These are phyloP conservation scores for Podosphaera xanthii DNA, from an alignment of 2,329 filamentous ascomycete genomes.

Conservation along the genomic window DNA sequence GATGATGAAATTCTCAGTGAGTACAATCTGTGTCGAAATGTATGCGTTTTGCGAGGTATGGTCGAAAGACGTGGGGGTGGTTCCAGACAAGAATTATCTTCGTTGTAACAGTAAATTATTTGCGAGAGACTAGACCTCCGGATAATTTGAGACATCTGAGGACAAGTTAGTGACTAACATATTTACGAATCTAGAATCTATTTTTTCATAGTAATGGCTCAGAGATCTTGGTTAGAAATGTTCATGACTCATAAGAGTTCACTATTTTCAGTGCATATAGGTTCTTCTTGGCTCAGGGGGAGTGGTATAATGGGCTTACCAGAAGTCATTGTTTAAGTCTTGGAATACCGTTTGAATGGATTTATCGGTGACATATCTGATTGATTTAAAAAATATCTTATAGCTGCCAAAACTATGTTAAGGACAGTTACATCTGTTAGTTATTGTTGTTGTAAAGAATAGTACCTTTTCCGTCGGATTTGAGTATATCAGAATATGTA, in stretches of 20 bases:
- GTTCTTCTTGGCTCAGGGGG: slow-evolving; percentile 15
- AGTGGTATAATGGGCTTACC: neutral
- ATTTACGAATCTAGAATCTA: no score
- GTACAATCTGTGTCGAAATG: no score
- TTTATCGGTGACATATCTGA: neutral
- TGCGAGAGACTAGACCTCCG: no score
- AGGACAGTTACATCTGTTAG: no score
- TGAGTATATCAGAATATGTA: slow-evolving; percentile 78
- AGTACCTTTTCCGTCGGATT: neutral
- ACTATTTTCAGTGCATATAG: slow-evolving; percentile 19
- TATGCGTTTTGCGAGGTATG: no score
- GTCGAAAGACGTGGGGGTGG: no score
- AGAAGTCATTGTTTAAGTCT: no score
- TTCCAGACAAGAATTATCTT: no score
- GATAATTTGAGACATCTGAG: no score
- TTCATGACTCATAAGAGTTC: slow-evolving; percentile 15
- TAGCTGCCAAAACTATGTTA: neutral
- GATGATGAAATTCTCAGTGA: no score
- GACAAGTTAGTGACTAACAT: no score
- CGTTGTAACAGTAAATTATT: no score
- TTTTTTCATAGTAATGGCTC: slow-evolving; percentile 6
- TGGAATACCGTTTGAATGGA: neutral
- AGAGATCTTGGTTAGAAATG: slow-evolving; percentile 19
- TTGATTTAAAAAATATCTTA: slow-evolving; percentile 4
- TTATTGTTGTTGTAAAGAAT: neutral